A percentile compares a stretch with the other conserved stretches of the same genome.
phyloP scores from a whole-genome alignment of 139 green algal genomes.

The Coelastrella sp. region DNA sequence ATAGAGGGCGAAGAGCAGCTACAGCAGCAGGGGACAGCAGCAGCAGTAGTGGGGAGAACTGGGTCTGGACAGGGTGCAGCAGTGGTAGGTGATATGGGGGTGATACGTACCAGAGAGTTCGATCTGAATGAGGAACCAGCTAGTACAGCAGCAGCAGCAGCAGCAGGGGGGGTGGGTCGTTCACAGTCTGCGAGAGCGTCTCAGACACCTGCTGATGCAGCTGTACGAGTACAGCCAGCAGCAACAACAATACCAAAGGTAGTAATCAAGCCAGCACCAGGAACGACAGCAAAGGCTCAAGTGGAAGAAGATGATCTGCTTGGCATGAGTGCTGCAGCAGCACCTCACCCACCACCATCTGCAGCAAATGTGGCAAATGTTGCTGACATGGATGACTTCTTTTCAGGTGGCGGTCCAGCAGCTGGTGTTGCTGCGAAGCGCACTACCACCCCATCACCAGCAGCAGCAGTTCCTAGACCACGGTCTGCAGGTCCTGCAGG shows the following conservation, averaged over 20 bases:
- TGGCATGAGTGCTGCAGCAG: constrained; percentile 36
- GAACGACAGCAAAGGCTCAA: neutral
- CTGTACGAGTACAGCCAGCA: constrained; percentile 16
- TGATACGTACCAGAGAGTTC: constrained; percentile 43
- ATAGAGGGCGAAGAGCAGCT: constrained; percentile 45
- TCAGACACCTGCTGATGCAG: neutral
- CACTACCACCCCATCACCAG: neutral
- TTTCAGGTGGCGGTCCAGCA: constrained; percentile 48
- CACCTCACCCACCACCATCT: neutral
- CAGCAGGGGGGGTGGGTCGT: neutral
- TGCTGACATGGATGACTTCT: constrained; percentile 63
- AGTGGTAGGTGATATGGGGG: neutral
- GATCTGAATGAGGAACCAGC: constrained; percentile 20
- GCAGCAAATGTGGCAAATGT: constrained; percentile 16
- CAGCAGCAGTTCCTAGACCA: constrained; percentile 7
- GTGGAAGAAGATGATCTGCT: constrained; percentile 50
- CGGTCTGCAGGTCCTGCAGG: constrained; percentile 7
- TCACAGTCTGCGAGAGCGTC: no score
- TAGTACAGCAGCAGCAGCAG: constrained; percentile 6
- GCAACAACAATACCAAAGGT: neutral
- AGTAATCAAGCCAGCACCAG: neutral
- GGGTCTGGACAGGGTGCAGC: neutral
- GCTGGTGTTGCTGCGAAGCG: no score
- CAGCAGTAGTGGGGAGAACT: neutral
- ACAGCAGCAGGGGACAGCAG: constrained; percentile 10